Conservation (phyloP, 2,329 filamentous ascomycete species). For the Calonectria naviculata region DNA sequence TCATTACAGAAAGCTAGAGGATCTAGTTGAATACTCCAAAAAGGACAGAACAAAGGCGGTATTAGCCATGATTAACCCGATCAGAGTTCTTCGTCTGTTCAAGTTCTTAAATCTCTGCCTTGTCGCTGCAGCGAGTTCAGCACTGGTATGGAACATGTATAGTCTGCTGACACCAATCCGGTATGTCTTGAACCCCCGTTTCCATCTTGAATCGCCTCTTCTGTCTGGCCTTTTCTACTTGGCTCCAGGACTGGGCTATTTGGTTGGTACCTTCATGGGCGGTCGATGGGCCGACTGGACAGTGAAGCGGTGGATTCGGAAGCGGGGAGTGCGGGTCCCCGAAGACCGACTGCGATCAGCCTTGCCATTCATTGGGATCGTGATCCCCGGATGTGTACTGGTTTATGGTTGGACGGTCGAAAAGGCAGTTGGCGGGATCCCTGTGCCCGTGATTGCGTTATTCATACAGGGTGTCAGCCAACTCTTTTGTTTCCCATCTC, state of each 20-base stretch:
- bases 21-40: slow-evolving; percentile 66
- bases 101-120: slow-evolving; percentile 76
- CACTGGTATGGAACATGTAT: slow-evolving; percentile 80
- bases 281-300: slow-evolving; percentile 76
- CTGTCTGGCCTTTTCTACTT: slow-evolving; percentile 80
- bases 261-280: slow-evolving; percentile 76
- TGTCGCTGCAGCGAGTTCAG: slow-evolving; percentile 66
- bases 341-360: slow-evolving; percentile 75
- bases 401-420: slow-evolving; percentile 68
- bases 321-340: slow-evolving; percentile 70
- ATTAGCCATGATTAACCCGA: slow-evolving; percentile 73
- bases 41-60: slow-evolving; percentile 64
- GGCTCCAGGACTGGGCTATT: slow-evolving; percentile 76
- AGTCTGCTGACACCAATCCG: slow-evolving; percentile 73
- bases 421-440: slow-evolving; percentile 61
- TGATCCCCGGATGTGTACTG: slow-evolving; percentile 72
- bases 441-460: slow-evolving; percentile 76
- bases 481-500: slow-evolving; percentile 78
- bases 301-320: slow-evolving; percentile 72
- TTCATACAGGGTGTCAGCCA: slow-evolving; percentile 81
- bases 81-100: slow-evolving; percentile 72
- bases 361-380: slow-evolving; percentile 65
- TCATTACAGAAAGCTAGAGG: slow-evolving; percentile 70
- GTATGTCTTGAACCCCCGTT: slow-evolving; percentile 81
- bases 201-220: slow-evolving; percentile 73